Percentiles rank a stretch among this genome's conserved stretches.
Evolutionary conservation across 345 rosid species (phyloP).

Genomic region (Dipteronia dyeriana): DNA sequence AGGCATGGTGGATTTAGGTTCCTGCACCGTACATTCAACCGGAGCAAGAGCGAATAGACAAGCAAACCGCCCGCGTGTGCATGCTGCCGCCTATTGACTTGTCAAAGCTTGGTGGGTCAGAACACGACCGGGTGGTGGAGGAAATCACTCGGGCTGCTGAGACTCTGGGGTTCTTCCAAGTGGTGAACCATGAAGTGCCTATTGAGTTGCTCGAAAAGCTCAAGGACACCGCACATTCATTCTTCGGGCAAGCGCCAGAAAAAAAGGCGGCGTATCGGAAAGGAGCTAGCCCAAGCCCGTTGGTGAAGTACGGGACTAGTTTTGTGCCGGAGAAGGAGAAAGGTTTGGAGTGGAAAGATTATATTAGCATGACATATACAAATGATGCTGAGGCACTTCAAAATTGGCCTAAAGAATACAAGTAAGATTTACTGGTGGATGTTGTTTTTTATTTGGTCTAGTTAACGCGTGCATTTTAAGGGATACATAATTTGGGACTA

Average conservation of each 20-base stretch:
- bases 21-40: constrained; percentile 36
- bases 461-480: too few relatives aligned
- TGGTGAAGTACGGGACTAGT: constrained; percentile 57
- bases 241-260: constrained; percentile 43
- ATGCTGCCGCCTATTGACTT: constrained; percentile 40
- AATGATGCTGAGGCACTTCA: constrained; percentile 51
- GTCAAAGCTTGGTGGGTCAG: constrained; percentile 42
- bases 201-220: constrained; percentile 43
- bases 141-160: constrained; percentile 44
- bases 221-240: constrained; percentile 43
- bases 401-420: constrained; percentile 56
- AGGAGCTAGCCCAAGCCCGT: constrained; percentile 46
- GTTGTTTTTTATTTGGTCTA: too few relatives aligned
- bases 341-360: constrained; percentile 68
- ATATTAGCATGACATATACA: constrained; percentile 52
- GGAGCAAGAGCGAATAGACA: constrained; percentile 44
- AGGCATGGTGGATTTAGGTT: constrained; percentile 53
- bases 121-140: constrained; percentile 34
- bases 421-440: constrained; percentile 23
- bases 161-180: constrained; percentile 63
- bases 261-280: constrained; percentile 40
- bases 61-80: constrained; percentile 3
- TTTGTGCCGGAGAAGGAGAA: constrained; percentile 59
- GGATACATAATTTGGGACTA: too few relatives aligned
- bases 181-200: constrained; percentile 56